These are phyloP conservation scores for Rosa rugosa DNA, from an alignment of 306 rosid species.

Conservation along the genomic window DNA sequence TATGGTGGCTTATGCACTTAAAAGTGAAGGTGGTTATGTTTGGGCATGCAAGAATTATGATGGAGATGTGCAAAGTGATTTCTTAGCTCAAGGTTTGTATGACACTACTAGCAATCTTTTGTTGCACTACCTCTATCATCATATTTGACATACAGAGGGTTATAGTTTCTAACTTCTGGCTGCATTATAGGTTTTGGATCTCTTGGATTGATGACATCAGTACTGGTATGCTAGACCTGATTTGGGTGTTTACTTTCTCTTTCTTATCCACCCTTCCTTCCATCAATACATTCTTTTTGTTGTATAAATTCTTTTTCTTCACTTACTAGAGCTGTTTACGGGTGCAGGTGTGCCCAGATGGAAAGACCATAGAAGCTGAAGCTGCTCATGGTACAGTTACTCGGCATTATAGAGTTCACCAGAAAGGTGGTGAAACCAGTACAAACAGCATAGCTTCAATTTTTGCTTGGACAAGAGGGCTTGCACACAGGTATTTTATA, in stretches of 20 bases:
- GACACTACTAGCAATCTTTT: neutral
- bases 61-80: constrained; percentile 98
- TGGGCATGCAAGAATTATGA: constrained; percentile 99
- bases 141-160: neutral
- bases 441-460: constrained; percentile 98
- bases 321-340: constrained; percentile 24
- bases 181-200: constrained; percentile 83
- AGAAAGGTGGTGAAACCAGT: constrained; percentile 97
- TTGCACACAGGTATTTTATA: constrained; percentile 69
- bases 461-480: constrained; percentile 97
- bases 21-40: constrained; percentile 99
- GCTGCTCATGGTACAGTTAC: constrained; percentile 99
- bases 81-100: constrained; percentile 93
- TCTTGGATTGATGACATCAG: constrained; percentile 98
- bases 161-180: constrained; percentile 29
- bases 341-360: constrained; percentile 89
- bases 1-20: constrained; percentile 97
- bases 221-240: constrained; percentile 59
- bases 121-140: neutral
- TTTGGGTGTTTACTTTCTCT: constrained; percentile 9
- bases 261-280: neutral
- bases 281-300: neutral
- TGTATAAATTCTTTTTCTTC: neutral
- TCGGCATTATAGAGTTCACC: constrained; percentile 89
- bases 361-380: constrained; percentile 96